A percentile compares a stretch with the other conserved stretches of the same genome.
Conservation (phyloP, 441 rosid genomes). For the Populus hybrid region DNA sequence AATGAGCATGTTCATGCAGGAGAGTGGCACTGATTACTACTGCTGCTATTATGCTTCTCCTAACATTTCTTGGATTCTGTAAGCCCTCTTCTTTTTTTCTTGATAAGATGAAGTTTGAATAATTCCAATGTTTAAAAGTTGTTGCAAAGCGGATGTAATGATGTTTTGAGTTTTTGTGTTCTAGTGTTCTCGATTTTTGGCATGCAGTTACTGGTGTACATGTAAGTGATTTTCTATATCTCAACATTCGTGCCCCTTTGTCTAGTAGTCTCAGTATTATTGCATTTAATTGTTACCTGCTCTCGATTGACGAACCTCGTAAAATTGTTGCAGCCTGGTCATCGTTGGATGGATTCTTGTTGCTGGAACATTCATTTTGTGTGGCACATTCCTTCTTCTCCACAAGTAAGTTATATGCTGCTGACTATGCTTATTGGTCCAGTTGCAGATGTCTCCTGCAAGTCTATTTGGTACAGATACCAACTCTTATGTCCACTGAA, state of each 20-base stretch:
- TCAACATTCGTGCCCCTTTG: background rate
- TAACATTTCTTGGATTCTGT: conserved; percentile 81
- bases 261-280: background rate
- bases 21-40: conserved; percentile 54
- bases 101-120: background rate
- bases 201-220: conserved; percentile 70
- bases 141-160: background rate
- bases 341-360: conserved; percentile 86
- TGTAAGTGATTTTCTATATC: conserved; percentile 44
- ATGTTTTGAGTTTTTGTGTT: conserved; percentile 16
- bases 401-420: conserved; percentile 64
- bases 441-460: background rate
- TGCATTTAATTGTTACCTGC: background rate
- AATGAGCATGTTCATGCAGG: conserved; percentile 42
- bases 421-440: background rate
- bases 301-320: background rate
- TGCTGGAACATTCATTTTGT: conserved; percentile 74
- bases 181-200: conserved; percentile 78
- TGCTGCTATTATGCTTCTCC: conserved; percentile 75
- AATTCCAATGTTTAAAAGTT: background rate
- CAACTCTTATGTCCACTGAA: background rate
- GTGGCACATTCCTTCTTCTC: conserved; percentile 81
- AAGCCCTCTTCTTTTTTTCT: conserved; percentile 26
- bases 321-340: conserved; percentile 60
- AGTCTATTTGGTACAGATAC: background rate